Base-by-base conservation (phyloP, 2,329 filamentous ascomycete species). In the Trichoderma afroharzianum region DNA sequence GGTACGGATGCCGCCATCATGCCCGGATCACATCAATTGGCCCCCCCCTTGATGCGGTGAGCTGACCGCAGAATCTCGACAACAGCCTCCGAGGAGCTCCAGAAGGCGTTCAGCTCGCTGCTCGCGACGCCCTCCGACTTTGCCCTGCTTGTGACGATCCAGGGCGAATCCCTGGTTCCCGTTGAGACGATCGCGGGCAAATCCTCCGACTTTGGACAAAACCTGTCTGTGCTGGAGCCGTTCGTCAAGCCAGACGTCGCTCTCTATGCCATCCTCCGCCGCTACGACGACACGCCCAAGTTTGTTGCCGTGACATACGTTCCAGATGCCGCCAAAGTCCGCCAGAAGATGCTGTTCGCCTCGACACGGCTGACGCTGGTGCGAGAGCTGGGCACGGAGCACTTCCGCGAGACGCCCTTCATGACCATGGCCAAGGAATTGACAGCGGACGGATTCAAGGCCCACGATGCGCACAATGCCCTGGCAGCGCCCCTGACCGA, bases 321-420 rank as follows among this genome's bases (percentile, higher is more conserved):
- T 6, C 93, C 93, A 30, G 92, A 95, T 80, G 79, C 88, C 1
- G 93, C 93, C 50, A 92, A 91, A 32, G 93, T 96, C 71, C 90
- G 93, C 50, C 91, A 94, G 80, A 96, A 96, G 85, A 96, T 93
- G 91, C 87, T 96, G 26, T 95, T 95, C 80, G 93, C 93, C 6
- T 88, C 90, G 28, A 95, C 93, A 32, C 88, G 92, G 11, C 84
- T 95, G 76, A 93, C 92, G 0, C 86, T 96, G 1, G 88, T 91
- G 63, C 88, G 93, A 55, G 92, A 95, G 81, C 85, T 96, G 11
- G 93, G 93, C 59, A 88, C 89, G 68, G 93, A 96, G 80, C 87
- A 93, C 77, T 95, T 96, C 81, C 85, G 91, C 66, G 92, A 95
- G 79, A 92, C 88, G 28, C 85, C 95, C 55, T 94, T 95, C 78